Base-by-base conservation (phyloP, 176 grass and related monocot genomes). In the Cocos nucifera region DNA sequence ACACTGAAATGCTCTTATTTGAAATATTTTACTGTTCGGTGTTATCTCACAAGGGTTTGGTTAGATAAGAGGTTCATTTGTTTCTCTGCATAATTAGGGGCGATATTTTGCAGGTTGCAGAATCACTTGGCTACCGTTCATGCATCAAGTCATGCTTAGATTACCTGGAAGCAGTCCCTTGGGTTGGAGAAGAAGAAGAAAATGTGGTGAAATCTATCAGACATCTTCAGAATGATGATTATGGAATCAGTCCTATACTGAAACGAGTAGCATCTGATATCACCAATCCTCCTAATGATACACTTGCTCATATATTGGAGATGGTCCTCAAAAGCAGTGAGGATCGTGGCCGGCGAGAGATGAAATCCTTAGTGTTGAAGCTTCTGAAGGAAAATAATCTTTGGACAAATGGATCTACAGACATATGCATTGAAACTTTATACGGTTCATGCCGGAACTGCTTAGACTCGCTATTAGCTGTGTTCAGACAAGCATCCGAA, bases 101-200 rank as follows among this genome's bases (percentile, higher is more conserved):
- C 12, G 35, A 44, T 12, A 30, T 5, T 64, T 1, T 80, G n/a
- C 72, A 95, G 89, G 78, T 89, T 18, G 78, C 85, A 19, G 89
- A 89, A 69, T 82, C 65, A 39, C 74, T 95, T 67, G 82, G 86
- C 23, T 95, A 89, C 23, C 66, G 53, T 19, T 49, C 71, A 61
- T 89, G 90, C 56, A 51, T 95, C 17, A 62, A 66, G 50, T 79
- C 90, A 79, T 89, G 90, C 70, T 57, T 95, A 49, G 77, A 86
- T 81, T 89, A 83, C 71, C 56, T 95, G 54, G 90, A 95, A 81
- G 76, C 76, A 4, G 77, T 86, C 17, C 90, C 90, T 39, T 95
- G 86, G 90, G 79, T 81, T 0, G 86, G 82, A n/a, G 86, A 95
- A 5, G 90, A 95, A 79, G 88, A 92, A 83, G 90, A 86, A 67